A percentile compares a stretch with the other conserved stretches of the same genome.
Evolutionary conservation across 1,284 basidiomycete species (phyloP).

Genomic region (Ustilago esculenta): DNA sequence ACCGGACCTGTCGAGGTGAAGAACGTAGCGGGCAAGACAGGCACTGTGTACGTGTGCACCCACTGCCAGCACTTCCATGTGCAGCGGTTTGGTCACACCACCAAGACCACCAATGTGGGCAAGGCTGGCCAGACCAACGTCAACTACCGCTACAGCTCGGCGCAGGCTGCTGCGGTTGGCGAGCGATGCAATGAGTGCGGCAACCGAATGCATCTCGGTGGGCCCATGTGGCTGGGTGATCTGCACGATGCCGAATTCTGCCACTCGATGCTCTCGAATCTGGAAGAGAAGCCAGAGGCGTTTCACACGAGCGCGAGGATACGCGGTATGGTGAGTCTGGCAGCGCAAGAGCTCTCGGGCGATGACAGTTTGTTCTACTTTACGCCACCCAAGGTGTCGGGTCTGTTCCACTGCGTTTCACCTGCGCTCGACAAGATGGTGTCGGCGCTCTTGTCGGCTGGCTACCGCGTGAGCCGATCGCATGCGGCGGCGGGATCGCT

Average conservation of each 20-base stretch:
- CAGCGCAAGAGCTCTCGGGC: constrained; percentile 78
- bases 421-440: constrained; percentile 68
- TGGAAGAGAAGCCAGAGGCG: constrained; percentile 70
- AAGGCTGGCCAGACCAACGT: constrained; percentile 48
- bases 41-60: constrained; percentile 59
- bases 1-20: constrained; percentile 87
- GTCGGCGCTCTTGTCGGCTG: constrained; percentile 87
- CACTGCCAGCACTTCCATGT: constrained; percentile 56
- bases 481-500: constrained; percentile 88
- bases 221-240: constrained; percentile 94
- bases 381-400: constrained; percentile 81
- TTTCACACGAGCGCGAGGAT: constrained; percentile 87
- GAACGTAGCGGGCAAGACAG: constrained; percentile 70
- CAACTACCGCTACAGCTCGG: constrained; percentile 73
- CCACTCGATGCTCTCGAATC: constrained; percentile 77
- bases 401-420: constrained; percentile 78
- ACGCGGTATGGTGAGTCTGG: constrained; percentile 92
- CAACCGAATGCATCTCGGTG: constrained; percentile 72
- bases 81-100: constrained; percentile 56
- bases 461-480: constrained; percentile 84
- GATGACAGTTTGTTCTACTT: constrained; percentile 82
- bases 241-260: constrained; percentile 84
- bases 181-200: constrained; percentile 84
- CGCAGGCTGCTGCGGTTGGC: constrained; percentile 75
- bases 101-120: constrained; percentile 27